Evolutionary conservation across 208 protist species (phyloP).

Genomic region (Trypanosoma caninum): DNA sequence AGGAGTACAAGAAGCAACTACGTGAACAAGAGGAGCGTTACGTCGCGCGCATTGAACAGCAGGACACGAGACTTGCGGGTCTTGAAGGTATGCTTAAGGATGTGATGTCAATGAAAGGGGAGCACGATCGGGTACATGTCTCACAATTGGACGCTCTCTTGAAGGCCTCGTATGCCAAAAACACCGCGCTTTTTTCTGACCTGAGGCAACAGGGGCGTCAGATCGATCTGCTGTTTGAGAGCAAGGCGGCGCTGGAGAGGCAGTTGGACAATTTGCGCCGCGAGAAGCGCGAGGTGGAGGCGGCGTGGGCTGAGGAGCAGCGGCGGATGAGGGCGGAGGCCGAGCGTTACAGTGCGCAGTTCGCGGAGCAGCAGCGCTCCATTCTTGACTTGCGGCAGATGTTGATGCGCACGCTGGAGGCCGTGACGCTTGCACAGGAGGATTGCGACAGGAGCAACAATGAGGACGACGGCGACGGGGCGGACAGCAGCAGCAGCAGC

Average conservation of each 20-base stretch:
- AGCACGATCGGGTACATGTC: constrained; percentile 62
- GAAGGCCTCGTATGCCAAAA: constrained; percentile 83
- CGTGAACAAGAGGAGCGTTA: constrained; percentile 64
- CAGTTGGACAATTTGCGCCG: constrained; percentile 61
- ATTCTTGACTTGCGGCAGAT: constrained; percentile 81
- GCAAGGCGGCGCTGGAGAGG: constrained; percentile 48
- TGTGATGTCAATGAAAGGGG: constrained; percentile 55
- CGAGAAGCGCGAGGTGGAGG: constrained; percentile 64
- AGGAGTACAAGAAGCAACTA: constrained; percentile 54
- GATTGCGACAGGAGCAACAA: neutral
- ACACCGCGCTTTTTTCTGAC: constrained; percentile 80
- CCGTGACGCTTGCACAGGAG: constrained; percentile 9
- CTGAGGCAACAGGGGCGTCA: constrained; percentile 72
- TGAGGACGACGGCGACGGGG: constrained; percentile 9
- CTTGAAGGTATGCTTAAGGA: constrained; percentile 78
- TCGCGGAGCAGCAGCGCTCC: constrained; percentile 79
- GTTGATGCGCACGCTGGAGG: constrained; percentile 71
- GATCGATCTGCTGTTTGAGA: constrained; percentile 66
- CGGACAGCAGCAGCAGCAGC: constrained; percentile 17
- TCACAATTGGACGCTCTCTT: constrained; percentile 78
- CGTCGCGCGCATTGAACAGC: constrained; percentile 44
- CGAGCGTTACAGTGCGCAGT: constrained; percentile 70
- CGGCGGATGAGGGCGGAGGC: constrained; percentile 54
- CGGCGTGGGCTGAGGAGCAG: constrained; percentile 57
- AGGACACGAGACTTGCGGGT: constrained; percentile 57